Base-by-base conservation (phyloP, 176 grass and related monocot genomes). In the Bolboschoenus planiculmis region DNA sequence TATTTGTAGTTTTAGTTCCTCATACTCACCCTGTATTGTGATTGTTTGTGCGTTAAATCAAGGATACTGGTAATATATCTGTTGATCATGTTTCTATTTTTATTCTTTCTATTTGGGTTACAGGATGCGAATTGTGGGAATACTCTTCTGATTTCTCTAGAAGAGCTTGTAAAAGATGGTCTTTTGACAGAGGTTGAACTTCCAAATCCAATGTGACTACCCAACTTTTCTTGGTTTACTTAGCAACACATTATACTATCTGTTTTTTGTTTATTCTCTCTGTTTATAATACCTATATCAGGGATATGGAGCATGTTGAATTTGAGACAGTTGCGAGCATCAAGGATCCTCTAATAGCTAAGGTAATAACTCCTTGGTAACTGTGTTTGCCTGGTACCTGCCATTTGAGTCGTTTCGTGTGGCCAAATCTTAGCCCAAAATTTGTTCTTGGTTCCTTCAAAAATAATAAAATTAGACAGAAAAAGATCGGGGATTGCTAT, bases 51-150 rank as follows among this genome's bases (percentile, higher is more conserved):
- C 40, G 13, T 56, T 59, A 61, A 57, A 31, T 48, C 37, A 30
- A 76, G 14, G 44, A 75, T 51, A 43, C 26, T 75, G 71, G 44
- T 51, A 51, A 42, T 27, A 11, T 76, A 21, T 68, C 10, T 40
- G 27, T 20, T 8, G 5, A 51, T 76, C 46, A 0, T 18, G 9
- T 48, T 48, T 75, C 10, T 50, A 50, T 48, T 30, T 10, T 75
- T 75, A 30, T 50, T 51, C 76, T 36, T 56, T 71, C 20, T 48
- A 18, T 62, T 85, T 43, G 15, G 2, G 55, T 81, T 72, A 82
- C 87, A 98, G 95, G 95, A 98, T 91, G 92, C 95, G 4, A 98
- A 95, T 82, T 98, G 90, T 62, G 92, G 92, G 44, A 98, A 88
- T 75, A 98, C 92, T 10, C 87, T 98, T 65, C 66, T 98, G 50